Conservation (phyloP, 2,329 filamentous ascomycete genomes). For the Calonectria hawksworthii region DNA sequence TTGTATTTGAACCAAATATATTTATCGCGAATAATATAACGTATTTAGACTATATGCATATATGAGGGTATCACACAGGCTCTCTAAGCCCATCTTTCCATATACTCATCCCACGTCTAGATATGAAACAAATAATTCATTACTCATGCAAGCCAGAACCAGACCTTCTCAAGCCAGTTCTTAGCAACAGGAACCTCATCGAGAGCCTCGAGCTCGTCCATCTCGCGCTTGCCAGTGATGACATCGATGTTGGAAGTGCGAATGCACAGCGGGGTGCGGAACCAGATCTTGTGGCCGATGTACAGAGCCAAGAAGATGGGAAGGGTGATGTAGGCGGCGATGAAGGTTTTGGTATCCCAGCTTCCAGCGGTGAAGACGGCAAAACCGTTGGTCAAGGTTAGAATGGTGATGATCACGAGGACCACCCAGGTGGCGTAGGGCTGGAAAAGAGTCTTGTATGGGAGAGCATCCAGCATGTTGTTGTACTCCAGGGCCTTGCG, state of each 20-base stretch:
- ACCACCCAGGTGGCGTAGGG: conserved; percentile 75
- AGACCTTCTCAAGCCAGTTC: conserved; percentile 65
- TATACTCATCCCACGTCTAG: not conserved
- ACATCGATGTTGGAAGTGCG: conserved; percentile 28
- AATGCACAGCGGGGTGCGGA: conserved; percentile 34
- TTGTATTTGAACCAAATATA: not conserved
- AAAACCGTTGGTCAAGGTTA: conserved; percentile 82
- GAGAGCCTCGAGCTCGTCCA: conserved; percentile 68
- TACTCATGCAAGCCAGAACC: conserved; percentile 68
- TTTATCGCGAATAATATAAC: not conserved
- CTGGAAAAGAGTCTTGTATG: conserved; percentile 67
- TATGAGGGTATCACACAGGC: conserved; percentile 23
- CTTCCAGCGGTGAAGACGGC: conserved; percentile 76
- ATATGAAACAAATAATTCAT: conserved; percentile 2
- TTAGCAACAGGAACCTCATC: conserved; percentile 62
- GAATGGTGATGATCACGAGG: conserved; percentile 69
- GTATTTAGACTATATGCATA: not conserved
- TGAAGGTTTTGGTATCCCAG: conserved; percentile 74
- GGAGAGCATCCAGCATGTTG: conserved; percentile 61
- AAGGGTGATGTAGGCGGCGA: conserved; percentile 74
- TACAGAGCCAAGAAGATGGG: conserved; percentile 74
- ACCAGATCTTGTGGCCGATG: conserved; percentile 62
- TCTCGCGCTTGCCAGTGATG: conserved; percentile 71
- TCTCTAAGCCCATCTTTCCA: not conserved
- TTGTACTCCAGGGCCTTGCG: conserved; percentile 67